A percentile compares a stretch with the other conserved stretches of the same genome.
These are phyloP conservation scores for Pelargonium fulgidum DNA, from an alignment of 441 rosid genomes.

Conservation along the genomic window DNA sequence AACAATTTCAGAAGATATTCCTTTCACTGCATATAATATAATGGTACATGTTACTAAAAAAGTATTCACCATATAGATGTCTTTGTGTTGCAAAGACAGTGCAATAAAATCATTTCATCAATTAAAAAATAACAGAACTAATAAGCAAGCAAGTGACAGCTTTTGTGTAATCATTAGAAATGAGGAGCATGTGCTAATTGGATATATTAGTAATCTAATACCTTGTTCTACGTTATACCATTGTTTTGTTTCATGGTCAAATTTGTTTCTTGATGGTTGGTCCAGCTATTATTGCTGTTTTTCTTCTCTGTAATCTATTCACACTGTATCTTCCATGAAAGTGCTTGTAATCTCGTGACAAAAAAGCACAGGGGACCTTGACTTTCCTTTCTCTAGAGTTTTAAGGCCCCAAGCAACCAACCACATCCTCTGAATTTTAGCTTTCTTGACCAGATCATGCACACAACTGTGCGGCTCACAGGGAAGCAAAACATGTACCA, in stretches of 20 bases:
- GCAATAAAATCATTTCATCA: no score
- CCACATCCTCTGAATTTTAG: background rate
- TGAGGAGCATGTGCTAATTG: background rate
- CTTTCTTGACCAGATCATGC: constrained; percentile 19
- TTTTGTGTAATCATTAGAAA: no score
- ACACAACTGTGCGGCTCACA: background rate
- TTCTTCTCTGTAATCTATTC: background rate
- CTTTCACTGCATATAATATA: no score
- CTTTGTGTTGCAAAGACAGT: no score
- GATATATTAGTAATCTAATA: background rate
- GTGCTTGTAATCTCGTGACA: constrained; percentile 10
- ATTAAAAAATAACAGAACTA: background rate
- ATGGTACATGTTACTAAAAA: no score
- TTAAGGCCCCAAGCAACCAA: constrained; percentile 3
- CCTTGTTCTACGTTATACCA: background rate
- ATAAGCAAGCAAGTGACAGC: background rate
- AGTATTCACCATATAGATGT: no score
- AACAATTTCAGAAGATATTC: no score
- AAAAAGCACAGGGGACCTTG: background rate
- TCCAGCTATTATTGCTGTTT: background rate
- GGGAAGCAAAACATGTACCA: no score
- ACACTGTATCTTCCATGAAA: background rate
- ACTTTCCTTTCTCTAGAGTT: constrained; percentile 4
- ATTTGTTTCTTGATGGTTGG: background rate
- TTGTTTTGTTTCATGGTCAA: background rate